Base-by-base conservation (phyloP, 345 rosid genomes). In the Rhodomyrtus tomentosa region DNA sequence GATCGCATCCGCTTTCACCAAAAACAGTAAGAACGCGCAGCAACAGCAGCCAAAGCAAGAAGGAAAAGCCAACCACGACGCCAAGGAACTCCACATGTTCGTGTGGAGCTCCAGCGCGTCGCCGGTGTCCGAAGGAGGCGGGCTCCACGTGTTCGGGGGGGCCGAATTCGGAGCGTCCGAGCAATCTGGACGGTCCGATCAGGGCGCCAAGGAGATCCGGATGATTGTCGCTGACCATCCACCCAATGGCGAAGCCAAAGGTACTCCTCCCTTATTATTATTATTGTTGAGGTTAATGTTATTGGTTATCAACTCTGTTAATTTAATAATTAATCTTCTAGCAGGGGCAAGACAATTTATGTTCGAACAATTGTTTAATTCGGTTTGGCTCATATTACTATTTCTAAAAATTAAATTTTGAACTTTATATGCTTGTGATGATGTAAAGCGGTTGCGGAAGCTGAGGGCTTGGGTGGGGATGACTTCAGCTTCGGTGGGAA, bases 51-150 rank as follows among this genome's bases (percentile, higher is more conserved):
- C 74, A 42, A 48, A 82, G 24, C 82, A 84, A 51, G 89, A 87
- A 45, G 88, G 73, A 48, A 94, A 94, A 87, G 90, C 89, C 32
- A 93, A 89, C 82, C 95, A 94, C 74, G 98, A 95, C 50, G 96
- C 97, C 2, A 95, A 90, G 90, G 99, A 97, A 89, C 93, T 95
- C 54, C 98, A 97, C 90, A 97, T 97, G 99, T 97, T 97, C 73
- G 99, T 97, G 10, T 97, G 99, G 99, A 95, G 99, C 91, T 95
- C 99, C 0, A 95, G 98, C 76, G 89, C 98, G 72, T 97, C 99
- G 1, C 99, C 98, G 20, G 96, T 94, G 18, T 96, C 99, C 0
- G 99, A 97, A 86, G 91, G 89, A 16, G 93, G 91, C 7, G 95
- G 98, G 81, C 92, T 90, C 22, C 95, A 94, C 48, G 96, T 92